Percentiles rank a stretch among this genome's conserved stretches.
Conservation (phyloP, 2,329 filamentous ascomycete species). For the Trichoderma oligosporum region DNA sequence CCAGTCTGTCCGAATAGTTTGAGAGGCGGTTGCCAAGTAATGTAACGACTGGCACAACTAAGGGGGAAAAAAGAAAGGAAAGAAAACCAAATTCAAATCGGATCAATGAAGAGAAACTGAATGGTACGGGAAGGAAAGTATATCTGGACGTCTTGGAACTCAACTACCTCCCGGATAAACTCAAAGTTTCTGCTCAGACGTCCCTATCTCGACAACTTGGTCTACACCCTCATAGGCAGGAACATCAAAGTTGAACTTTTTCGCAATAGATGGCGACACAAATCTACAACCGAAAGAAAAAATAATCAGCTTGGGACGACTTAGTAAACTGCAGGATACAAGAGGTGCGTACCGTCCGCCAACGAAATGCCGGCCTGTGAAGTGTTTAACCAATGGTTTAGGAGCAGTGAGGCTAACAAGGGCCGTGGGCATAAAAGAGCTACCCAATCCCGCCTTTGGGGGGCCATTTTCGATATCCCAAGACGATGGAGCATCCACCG, state of each 20-base stretch:
- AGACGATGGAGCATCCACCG: slow-evolving; percentile 88
- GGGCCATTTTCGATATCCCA: slow-evolving; percentile 92
- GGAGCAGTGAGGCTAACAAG: slow-evolving; percentile 89
- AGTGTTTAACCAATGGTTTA: slow-evolving; percentile 82
- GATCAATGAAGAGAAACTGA: slow-evolving; percentile 9
- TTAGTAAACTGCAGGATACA: neutral
- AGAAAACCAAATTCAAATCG: neutral
- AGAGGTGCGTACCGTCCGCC: slow-evolving; percentile 66
- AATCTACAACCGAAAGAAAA: slow-evolving; percentile 55
- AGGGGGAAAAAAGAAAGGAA: neutral
- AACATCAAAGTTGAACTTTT: slow-evolving; percentile 81
- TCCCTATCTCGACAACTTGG: slow-evolving; percentile 75
- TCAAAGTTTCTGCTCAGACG: slow-evolving; percentile 52
- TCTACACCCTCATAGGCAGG: slow-evolving; percentile 82
- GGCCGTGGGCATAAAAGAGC: slow-evolving; percentile 72
- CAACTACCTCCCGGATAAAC: neutral
- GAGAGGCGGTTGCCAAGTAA: slow-evolving; percentile 52
- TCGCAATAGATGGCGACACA: slow-evolving; percentile 69
- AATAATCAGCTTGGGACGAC: neutral
- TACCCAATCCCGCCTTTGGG: slow-evolving; percentile 70
- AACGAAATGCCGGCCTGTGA: slow-evolving; percentile 84
- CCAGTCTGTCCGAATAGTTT: slow-evolving; percentile 57
- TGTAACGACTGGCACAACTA: slow-evolving; percentile 36
- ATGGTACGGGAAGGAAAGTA: slow-evolving; percentile 9
- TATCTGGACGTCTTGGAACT: slow-evolving; percentile 3